Evolutionary conservation across 2,329 filamentous ascomycete species (phyloP).

Genomic region (Tolypocladium ophioglossoides): DNA sequence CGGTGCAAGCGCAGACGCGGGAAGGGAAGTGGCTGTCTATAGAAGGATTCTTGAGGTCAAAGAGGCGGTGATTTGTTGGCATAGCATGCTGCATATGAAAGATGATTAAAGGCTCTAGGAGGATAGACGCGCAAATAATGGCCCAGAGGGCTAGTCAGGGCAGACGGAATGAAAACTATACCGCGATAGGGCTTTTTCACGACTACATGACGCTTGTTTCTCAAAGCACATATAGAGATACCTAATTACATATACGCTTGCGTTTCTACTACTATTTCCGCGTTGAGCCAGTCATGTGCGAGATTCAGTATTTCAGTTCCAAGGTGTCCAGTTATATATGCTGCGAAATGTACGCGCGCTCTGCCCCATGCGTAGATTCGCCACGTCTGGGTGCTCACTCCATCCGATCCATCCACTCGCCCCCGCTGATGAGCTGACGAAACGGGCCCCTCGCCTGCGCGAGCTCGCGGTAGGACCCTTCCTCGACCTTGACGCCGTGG

Average conservation of each 20-base stretch:
- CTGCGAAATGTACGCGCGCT: background rate
- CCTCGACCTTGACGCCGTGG: slow-evolving; percentile 54
- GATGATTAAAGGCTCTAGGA: background rate
- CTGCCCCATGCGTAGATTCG: too few relatives aligned
- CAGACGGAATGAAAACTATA: background rate
- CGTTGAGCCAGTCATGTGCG: background rate
- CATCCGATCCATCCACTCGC: slow-evolving; percentile 4
- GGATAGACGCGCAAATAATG: background rate
- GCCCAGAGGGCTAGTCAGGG: background rate
- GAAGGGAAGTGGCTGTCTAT: slow-evolving; percentile 7
- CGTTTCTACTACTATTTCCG: background rate
- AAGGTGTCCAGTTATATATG: too few relatives aligned
- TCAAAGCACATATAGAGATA: background rate
- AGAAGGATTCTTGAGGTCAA: slow-evolving; percentile 14
- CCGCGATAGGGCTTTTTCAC: background rate
- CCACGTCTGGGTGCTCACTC: background rate
- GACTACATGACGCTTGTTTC: background rate
- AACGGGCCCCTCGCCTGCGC: slow-evolving; percentile 32
- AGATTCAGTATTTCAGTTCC: too few relatives aligned
- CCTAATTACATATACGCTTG: slow-evolving; percentile 2
- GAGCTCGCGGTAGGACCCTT: slow-evolving; percentile 56
- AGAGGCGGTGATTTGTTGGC: slow-evolving; percentile 9
- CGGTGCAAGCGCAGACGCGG: slow-evolving; percentile 4
- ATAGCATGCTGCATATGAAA: too few relatives aligned
- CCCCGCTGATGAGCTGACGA: slow-evolving; percentile 32